Conservation (phyloP, 345 rosid species). For the Eutrema yunnanense region DNA sequence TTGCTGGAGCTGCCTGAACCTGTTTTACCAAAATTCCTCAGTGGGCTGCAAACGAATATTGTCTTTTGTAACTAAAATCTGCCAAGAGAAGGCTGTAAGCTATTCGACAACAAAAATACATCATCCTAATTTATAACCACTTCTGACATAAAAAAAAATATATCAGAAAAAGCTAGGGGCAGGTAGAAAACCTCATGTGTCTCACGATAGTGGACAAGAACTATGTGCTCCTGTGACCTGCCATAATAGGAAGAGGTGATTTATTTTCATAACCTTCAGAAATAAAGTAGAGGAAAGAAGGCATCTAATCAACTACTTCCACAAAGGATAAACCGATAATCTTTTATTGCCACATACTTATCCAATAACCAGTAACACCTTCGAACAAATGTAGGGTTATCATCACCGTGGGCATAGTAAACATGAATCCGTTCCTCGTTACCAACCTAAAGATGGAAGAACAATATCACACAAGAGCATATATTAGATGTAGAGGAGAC, state of each 20-base stretch:
- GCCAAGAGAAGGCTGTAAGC: constrained; percentile 8
- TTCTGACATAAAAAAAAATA: neutral
- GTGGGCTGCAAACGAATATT: constrained; percentile 1
- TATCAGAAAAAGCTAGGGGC: constrained; percentile 5
- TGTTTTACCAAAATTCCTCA: constrained; percentile 27
- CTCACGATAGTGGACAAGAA: constrained; percentile 98
- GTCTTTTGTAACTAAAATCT: constrained; percentile 7
- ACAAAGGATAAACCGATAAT: neutral
- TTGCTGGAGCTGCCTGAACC: constrained; percentile 71
- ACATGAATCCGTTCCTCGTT: constrained; percentile 98
- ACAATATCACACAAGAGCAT: neutral
- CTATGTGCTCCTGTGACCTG: constrained; percentile 87
- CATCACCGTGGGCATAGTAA: constrained; percentile 95
- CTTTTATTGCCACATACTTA: constrained; percentile 54
- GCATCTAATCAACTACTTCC: neutral
- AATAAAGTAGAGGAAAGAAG: neutral
- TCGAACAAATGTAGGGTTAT: constrained; percentile 85
- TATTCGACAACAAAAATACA: neutral
- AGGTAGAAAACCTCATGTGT: constrained; percentile 61
- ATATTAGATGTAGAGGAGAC: neutral
- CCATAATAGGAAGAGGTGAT: neutral
- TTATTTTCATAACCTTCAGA: neutral
- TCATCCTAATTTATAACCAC: neutral
- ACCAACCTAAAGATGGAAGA: constrained; percentile 55
- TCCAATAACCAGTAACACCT: constrained; percentile 99